Percentiles rank a stretch among this genome's conserved stretches.
Evolutionary conservation across 495 filamentous ascomycete genomes (phyloP).

Genomic region (Lophium mytilinum): DNA sequence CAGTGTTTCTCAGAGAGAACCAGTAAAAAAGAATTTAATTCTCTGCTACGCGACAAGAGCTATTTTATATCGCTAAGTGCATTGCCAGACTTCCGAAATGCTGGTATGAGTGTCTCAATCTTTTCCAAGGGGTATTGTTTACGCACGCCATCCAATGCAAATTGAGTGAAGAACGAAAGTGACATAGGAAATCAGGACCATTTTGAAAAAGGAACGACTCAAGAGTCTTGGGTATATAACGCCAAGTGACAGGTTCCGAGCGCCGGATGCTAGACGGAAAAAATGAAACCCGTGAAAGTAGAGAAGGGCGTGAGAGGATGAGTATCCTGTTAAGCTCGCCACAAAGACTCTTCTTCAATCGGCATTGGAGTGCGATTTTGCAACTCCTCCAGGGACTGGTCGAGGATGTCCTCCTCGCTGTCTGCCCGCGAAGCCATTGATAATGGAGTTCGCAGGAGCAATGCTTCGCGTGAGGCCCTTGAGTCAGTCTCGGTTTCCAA

Average conservation of each 20-base stretch:
- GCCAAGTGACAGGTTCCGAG: background rate
- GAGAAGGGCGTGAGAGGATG: background rate
- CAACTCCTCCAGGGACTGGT: conserved; percentile 17
- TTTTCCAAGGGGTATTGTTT: background rate
- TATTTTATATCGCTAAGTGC: no score
- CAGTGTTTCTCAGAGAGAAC: no score
- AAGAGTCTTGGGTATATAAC: background rate
- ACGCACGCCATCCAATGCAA: background rate
- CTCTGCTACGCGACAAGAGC: no score
- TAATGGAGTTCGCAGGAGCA: conserved; percentile 19
- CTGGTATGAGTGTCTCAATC: no score
- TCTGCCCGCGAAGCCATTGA: conserved; percentile 3
- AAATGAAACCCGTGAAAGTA: background rate
- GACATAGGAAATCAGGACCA: background rate
- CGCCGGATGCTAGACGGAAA: background rate
- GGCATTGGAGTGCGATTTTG: conserved; percentile 21
- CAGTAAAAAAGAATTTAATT: no score
- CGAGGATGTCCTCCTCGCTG: conserved; percentile 17
- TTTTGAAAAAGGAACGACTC: background rate
- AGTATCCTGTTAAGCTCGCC: conserved; percentile 20
- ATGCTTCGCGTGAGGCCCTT: background rate
- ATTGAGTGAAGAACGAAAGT: background rate
- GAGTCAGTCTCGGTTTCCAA: conserved; percentile 9
- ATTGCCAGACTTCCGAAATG: no score
- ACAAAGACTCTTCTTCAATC: conserved; percentile 27